Evolutionary conservation across 169 alveolate genomes (phyloP).

Genomic region (Plasmodium yoelii): DNA sequence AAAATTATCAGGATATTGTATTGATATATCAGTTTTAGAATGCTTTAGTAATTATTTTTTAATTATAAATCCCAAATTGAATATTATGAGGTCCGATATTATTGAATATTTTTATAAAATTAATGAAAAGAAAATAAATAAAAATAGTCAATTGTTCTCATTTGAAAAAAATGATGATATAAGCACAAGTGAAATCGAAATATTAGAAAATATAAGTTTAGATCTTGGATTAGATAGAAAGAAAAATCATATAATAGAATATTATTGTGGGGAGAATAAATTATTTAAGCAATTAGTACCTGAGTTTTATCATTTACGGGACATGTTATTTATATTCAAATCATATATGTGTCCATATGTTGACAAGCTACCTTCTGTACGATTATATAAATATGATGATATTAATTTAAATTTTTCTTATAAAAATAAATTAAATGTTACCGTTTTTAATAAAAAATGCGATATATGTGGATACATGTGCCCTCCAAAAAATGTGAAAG

Average conservation of each 20-base stretch:
- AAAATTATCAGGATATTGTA: slow-evolving; percentile 68
- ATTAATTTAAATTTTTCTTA: slow-evolving; percentile 53
- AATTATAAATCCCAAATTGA: slow-evolving; percentile 64
- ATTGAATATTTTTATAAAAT: slow-evolving; percentile 76
- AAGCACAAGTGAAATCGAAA: slow-evolving; percentile 71
- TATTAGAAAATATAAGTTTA: slow-evolving; percentile 70
- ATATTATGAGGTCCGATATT: slow-evolving; percentile 69
- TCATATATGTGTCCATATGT: slow-evolving; percentile 77
- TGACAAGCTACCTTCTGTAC: slow-evolving; percentile 68
- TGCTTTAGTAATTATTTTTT: slow-evolving; percentile 68
- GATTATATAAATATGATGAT: slow-evolving; percentile 57
- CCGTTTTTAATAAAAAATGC: slow-evolving; percentile 49
- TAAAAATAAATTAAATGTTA: slow-evolving; percentile 59
- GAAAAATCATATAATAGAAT: slow-evolving; percentile 62
- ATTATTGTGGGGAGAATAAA: slow-evolving; percentile 66
- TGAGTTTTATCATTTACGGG: slow-evolving; percentile 75
- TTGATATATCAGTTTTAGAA: slow-evolving; percentile 73
- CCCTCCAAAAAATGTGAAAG: slow-evolving; percentile 77
- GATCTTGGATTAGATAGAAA: slow-evolving; percentile 69
- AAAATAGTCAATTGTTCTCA: slow-evolving; percentile 58
- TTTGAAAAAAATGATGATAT: slow-evolving; percentile 74
- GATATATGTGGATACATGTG: slow-evolving; percentile 75
- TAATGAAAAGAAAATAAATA: slow-evolving; percentile 62
- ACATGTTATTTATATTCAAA: slow-evolving; percentile 70
- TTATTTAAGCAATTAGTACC: slow-evolving; percentile 68